These are phyloP conservation scores for Fusarium xylarioides DNA, from an alignment of 2,329 filamentous ascomycete species.

Conservation along the genomic window DNA sequence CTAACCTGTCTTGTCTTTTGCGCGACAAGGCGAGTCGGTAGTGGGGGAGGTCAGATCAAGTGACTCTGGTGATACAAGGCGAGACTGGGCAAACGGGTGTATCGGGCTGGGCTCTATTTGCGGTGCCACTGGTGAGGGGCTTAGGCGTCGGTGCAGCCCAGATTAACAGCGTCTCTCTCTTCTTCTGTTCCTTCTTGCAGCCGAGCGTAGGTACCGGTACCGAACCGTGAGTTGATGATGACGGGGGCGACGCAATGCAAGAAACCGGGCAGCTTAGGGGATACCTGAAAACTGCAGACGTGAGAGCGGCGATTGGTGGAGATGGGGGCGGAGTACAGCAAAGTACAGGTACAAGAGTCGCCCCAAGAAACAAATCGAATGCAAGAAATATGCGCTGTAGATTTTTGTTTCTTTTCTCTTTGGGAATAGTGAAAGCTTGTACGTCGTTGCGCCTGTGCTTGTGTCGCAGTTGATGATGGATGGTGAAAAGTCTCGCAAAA, in stretches of 20 bases:
- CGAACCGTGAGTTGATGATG: constrained; percentile 15
- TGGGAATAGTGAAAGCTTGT: constrained; percentile 6
- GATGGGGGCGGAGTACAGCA: constrained; percentile 26
- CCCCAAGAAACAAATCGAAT: constrained; percentile 28
- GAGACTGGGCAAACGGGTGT: constrained; percentile 23
- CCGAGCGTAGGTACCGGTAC: constrained; percentile 13
- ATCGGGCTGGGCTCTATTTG: constrained; percentile 19
- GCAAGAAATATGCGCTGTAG: constrained; percentile 21
- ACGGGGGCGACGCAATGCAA: constrained; percentile 25
- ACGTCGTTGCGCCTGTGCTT: not conserved
- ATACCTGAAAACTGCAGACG: constrained; percentile 16
- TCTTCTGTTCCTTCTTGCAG: not conserved
- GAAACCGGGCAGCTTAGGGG: constrained; percentile 27
- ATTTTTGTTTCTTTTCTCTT: not conserved
- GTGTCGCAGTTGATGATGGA: constrained; percentile 9
- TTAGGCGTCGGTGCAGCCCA: constrained; percentile 31
- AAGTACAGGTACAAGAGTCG: constrained; percentile 26
- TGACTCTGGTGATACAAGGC: constrained; percentile 20
- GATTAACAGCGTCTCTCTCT: not conserved
- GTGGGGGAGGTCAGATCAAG: constrained; percentile 22
- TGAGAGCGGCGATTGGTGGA: constrained; percentile 30
- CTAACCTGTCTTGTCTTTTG: constrained; percentile 25
- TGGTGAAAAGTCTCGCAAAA: not conserved
- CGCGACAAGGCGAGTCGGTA: constrained; percentile 30
- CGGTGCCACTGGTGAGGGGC: constrained; percentile 38